Percentiles rank a stretch among this genome's conserved stretches.
Conservation (phyloP, 352 stramenopile species). For the Thraustotheca clavata region DNA sequence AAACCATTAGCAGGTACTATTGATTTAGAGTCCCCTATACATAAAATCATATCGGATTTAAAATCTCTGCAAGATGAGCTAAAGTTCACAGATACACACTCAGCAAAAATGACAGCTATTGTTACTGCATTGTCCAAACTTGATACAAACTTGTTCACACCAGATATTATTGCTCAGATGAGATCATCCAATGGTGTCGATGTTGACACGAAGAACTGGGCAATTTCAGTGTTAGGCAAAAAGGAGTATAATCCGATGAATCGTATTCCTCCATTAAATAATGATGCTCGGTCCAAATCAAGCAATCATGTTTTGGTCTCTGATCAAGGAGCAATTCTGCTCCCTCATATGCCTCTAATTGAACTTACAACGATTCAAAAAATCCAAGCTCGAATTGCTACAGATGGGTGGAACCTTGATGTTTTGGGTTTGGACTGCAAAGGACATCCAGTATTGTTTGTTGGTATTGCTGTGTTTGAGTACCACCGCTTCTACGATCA, state of each 20-base stretch:
- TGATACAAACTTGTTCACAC: slow-evolving; percentile 20
- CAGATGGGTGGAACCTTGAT: slow-evolving; percentile 64
- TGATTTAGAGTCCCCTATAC: slow-evolving; percentile 18
- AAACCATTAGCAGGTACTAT: slow-evolving; percentile 3
- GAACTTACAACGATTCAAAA: slow-evolving; percentile 39
- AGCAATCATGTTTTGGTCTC: not conserved
- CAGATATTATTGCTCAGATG: slow-evolving; percentile 16
- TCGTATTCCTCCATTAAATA: slow-evolving; percentile 19
- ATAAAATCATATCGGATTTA: slow-evolving; percentile 21
- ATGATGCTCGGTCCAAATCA: slow-evolving; percentile 10
- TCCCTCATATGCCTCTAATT: slow-evolving; percentile 49
- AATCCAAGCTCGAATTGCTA: slow-evolving; percentile 47
- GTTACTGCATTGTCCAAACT: slow-evolving; percentile 9
- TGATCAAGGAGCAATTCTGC: slow-evolving; percentile 22
- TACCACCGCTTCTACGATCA: slow-evolving; percentile 18
- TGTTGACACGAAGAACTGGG: slow-evolving; percentile 24
- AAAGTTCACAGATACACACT: slow-evolving; percentile 9
- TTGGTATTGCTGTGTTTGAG: slow-evolving; percentile 15
- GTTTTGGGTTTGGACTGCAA: slow-evolving; percentile 30
- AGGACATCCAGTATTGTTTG: slow-evolving; percentile 16
- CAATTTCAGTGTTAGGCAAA: slow-evolving; percentile 24
- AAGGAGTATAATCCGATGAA: slow-evolving; percentile 57
- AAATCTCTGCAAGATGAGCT: slow-evolving; percentile 15
- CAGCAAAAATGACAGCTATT: not conserved
- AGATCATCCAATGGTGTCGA: slow-evolving; percentile 9